A percentile compares a stretch with the other conserved stretches of the same genome.
These are phyloP conservation scores for Paxillus involutus DNA, from an alignment of 768 basidiomycete genomes.

Conservation along the genomic window DNA sequence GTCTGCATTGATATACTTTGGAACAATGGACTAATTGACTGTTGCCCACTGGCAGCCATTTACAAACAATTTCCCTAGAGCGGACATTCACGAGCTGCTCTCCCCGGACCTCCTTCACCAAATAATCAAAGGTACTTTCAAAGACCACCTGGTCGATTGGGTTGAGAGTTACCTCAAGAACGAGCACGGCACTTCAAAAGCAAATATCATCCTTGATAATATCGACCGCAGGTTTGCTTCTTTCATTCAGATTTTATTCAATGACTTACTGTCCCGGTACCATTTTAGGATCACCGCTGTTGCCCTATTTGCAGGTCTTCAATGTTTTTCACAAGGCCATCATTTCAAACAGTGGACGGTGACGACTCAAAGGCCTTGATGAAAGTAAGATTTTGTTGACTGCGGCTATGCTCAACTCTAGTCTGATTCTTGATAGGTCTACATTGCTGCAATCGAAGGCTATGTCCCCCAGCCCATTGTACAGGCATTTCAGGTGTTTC, in stretches of 20 bases:
- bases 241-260: no score
- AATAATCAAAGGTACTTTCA: slow-evolving; percentile 20
- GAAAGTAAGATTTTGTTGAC: slow-evolving; percentile 14
- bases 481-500: slow-evolving; percentile 15
- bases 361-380: slow-evolving; percentile 39
- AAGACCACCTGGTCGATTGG: slow-evolving; percentile 36
- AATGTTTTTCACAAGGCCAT: slow-evolving; percentile 28
- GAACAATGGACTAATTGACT: no score
- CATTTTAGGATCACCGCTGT: slow-evolving; percentile 25
- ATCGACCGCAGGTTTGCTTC: no score
- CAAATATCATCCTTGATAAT: slow-evolving; percentile 6
- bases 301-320: slow-evolving; percentile 26
- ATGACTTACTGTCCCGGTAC: not conserved
- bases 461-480: slow-evolving; percentile 19
- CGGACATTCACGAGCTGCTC: slow-evolving; percentile 31
- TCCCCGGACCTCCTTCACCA: slow-evolving; percentile 24
- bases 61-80: slow-evolving; percentile 27
- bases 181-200: slow-evolving; percentile 27
- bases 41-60: slow-evolving; percentile 26
- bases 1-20: not conserved
- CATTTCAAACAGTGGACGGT: slow-evolving; percentile 12
- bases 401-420: no score
- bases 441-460: slow-evolving; percentile 24
- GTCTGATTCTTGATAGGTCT: slow-evolving; percentile 11
- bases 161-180: slow-evolving; percentile 20